phyloP scores from a whole-genome alignment of 2,329 filamentous ascomycete species.

The Penicillium janthinellum region DNA sequence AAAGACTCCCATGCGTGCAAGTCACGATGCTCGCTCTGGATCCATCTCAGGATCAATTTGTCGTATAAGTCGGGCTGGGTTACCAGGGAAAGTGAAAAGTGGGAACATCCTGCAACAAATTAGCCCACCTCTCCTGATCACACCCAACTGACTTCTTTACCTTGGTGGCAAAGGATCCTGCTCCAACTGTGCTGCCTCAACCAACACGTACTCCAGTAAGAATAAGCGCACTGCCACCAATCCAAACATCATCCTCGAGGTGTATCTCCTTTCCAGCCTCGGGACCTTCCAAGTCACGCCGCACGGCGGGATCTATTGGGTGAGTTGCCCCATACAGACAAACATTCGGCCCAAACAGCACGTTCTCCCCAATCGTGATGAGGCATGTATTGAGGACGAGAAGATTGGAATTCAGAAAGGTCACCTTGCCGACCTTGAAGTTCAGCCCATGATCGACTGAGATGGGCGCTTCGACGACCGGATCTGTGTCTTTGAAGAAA shows the following conservation, averaged over 20 bases:
- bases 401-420: conserved; percentile 58
- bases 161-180: conserved; percentile 45
- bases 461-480: conserved; percentile 63
- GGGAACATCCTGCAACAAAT: conserved; percentile 25
- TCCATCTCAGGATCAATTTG: conserved; percentile 31
- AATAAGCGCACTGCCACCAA: conserved; percentile 51
- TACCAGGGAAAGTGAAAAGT: conserved; percentile 33
- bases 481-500: conserved; percentile 39
- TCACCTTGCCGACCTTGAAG: conserved; percentile 57
- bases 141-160: conserved; percentile 5
- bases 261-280: conserved; percentile 54
- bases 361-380: conserved; percentile 55
- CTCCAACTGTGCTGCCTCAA: conserved; percentile 44
- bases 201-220: conserved; percentile 48
- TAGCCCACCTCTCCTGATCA: neutral
- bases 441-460: conserved; percentile 68
- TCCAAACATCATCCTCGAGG: conserved; percentile 54
- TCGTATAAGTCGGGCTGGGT: conserved; percentile 28
- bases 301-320: conserved; percentile 52
- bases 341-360: conserved; percentile 57
- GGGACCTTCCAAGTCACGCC: conserved; percentile 46
- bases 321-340: conserved; percentile 57
- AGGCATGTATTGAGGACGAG: conserved; percentile 55
- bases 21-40: conserved; percentile 11
- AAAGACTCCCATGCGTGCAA: too few species aligned